Evolutionary conservation across 1,139 yeast genomes (phyloP).

Genomic region (Sugiyamaella pinicola): DNA sequence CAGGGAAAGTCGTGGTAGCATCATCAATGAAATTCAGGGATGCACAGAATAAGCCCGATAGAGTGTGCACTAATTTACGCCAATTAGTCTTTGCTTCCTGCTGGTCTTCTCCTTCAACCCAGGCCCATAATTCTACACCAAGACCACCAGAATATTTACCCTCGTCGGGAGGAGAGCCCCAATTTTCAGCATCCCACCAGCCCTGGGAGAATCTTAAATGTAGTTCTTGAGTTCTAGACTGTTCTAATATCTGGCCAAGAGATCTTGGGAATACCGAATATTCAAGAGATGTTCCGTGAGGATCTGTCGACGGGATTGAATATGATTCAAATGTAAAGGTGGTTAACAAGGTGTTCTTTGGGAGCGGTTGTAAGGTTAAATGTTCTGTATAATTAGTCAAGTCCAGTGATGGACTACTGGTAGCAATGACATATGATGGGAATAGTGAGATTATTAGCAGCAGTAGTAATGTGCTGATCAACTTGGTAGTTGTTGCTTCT

Average conservation of each 20-base stretch:
- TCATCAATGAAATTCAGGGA: constrained; percentile 86
- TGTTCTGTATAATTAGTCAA: constrained; percentile 53
- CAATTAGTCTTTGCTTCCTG: constrained; percentile 65
- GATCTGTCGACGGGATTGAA: constrained; percentile 46
- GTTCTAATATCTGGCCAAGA: constrained; percentile 72
- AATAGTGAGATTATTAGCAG: neutral
- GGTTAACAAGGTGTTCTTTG: constrained; percentile 66
- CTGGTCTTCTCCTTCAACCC: constrained; percentile 63
- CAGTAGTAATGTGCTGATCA: too few relatives aligned
- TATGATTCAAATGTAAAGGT: constrained; percentile 67
- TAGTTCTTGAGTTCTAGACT: constrained; percentile 69
- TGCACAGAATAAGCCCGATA: constrained; percentile 95
- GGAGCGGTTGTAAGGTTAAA: constrained; percentile 65
- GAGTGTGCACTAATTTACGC: constrained; percentile 69
- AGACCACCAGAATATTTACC: constrained; percentile 87
- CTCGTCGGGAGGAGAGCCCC: constrained; percentile 80
- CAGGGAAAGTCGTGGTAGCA: constrained; percentile 75
- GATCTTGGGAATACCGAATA: constrained; percentile 80
- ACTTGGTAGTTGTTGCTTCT: too few relatives aligned
- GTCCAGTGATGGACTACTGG: neutral
- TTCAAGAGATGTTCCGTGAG: constrained; percentile 43
- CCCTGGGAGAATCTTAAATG: constrained; percentile 91
- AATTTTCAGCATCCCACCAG: constrained; percentile 87
- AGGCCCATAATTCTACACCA: constrained; percentile 93
- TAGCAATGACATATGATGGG: neutral